Conservation (phyloP, 208 protist genomes). For the Leishmania amazonensis region DNA sequence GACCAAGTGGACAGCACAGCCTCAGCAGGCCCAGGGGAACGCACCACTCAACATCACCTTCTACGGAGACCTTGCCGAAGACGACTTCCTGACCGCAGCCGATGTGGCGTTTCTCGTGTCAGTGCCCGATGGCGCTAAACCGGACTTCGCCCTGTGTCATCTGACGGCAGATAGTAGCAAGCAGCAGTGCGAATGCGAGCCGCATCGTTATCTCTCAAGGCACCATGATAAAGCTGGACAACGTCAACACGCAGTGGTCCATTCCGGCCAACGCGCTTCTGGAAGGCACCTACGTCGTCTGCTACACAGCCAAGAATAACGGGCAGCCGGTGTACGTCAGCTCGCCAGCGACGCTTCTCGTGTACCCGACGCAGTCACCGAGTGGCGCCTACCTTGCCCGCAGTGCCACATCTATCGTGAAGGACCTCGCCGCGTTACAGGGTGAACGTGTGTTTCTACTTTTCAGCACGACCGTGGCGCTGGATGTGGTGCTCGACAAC, state of each 20-base stretch:
- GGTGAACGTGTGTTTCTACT: conserved; percentile 85
- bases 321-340: conserved; percentile 61
- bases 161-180: not conserved
- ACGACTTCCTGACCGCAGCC: conserved; percentile 43
- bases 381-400: conserved; percentile 65
- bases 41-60: conserved; percentile 70
- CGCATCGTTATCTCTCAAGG: conserved; percentile 8
- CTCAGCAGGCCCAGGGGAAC: conserved; percentile 53
- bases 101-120: conserved; percentile 75
- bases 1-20: conserved; percentile 46
- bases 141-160: conserved; percentile 1
- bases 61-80: conserved; percentile 27
- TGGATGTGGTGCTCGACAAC: conserved; percentile 62
- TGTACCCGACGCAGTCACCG: conserved; percentile 73
- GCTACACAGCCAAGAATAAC: conserved; percentile 67
- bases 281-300: conserved; percentile 71
- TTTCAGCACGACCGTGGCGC: conserved; percentile 68
- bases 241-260: conserved; percentile 64
- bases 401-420: conserved; percentile 12
- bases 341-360: conserved; percentile 48
- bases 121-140: conserved; percentile 15
- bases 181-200: not conserved
- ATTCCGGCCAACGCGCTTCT: conserved; percentile 44
- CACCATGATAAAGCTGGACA: conserved; percentile 32
- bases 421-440: conserved; percentile 44